Evolutionary conservation across 2,329 filamentous ascomycete species (phyloP), one percentile per base, ranked within the genome.

Genomic region (Exophiala spinifera): DNA sequence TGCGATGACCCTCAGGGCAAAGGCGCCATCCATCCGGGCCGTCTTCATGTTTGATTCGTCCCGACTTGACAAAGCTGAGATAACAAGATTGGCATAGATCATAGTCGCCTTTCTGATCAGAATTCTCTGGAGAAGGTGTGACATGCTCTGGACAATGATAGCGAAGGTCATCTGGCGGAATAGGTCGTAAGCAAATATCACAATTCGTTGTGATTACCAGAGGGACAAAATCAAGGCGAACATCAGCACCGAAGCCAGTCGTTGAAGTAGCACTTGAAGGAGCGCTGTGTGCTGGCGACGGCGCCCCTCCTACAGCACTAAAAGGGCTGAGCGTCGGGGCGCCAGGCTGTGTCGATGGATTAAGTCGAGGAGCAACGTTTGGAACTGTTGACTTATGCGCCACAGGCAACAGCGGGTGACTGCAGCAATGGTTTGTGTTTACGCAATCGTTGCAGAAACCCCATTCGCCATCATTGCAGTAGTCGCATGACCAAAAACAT

Each of bases 401-500:
- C 42, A 95, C 75, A 0, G 91, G 89, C 0, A 95, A 75, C 0
- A 97, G 77, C 5, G 87, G 79, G 66, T 97, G 92, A 0, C 85
- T 88, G 71, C 92, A 97, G 56, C 85, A 87, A 56, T 80, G 79
- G 14, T 89, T 91, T 68, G 86, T 84, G 55, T 92, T 91, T 25
- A 96, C 89, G 62, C 92, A 97, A 56, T 79, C 75, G 64, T 91
- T 90, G 72, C 92, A 97, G 68, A 89, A 96, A 0, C 92, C 92
- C 91, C 91, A 97, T 66, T 95, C 91, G 4, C 90, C 92, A 59
- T 94, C 85, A 64, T 96, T 96, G 72, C 92, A 97, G 21, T 79
- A 70, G 55, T 87, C 83, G 69, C 92, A 97, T 59, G 88, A 85
- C 92, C 91, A 97, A 71, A 89, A 95, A 70, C 89, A 94, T 48